These are phyloP conservation scores for Alternaria novae-zelandiae DNA, from an alignment of 2,329 filamentous ascomycete genomes.

Conservation along the genomic window DNA sequence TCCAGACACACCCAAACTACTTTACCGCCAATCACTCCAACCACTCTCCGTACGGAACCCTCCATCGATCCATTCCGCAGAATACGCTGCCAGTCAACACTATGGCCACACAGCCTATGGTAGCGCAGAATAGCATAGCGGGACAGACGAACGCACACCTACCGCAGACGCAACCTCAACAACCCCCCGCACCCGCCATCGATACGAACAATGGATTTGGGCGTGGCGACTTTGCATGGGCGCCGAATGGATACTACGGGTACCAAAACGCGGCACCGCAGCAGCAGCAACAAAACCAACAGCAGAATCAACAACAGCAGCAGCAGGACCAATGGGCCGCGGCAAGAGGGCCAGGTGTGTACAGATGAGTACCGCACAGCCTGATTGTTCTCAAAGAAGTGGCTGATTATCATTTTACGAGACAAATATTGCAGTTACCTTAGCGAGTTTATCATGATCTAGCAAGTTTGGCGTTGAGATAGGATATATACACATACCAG, in stretches of 20 bases:
- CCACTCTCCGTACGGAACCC: slow-evolving; percentile 27
- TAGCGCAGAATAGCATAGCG: slow-evolving; percentile 11
- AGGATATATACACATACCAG: not conserved
- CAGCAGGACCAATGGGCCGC: slow-evolving; percentile 37
- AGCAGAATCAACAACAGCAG: slow-evolving; percentile 23
- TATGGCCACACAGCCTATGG: slow-evolving; percentile 11
- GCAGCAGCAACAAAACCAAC: slow-evolving; percentile 17
- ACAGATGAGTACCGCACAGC: slow-evolving; percentile 14
- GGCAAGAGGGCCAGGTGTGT: slow-evolving; percentile 27
- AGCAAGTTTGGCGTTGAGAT: not conserved
- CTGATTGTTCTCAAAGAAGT: not conserved
- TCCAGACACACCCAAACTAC: slow-evolving; percentile 29
- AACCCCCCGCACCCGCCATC: slow-evolving; percentile 17
- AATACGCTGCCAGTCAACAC: slow-evolving; percentile 15
- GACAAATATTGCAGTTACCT: not conserved
- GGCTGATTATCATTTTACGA: not conserved
- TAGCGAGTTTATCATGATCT: not conserved
- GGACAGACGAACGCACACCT: slow-evolving; percentile 12
- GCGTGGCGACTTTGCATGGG: slow-evolving; percentile 34
- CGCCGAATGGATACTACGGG: slow-evolving; percentile 29
- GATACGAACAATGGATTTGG: slow-evolving; percentile 30
- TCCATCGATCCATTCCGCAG: slow-evolving; percentile 32
- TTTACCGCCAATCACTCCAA: slow-evolving; percentile 28
- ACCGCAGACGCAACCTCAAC: slow-evolving; percentile 25
- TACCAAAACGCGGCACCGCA: slow-evolving; percentile 28